A percentile compares a stretch with the other conserved stretches of the same genome.
phyloP scores from a whole-genome alignment of 1,139 yeast genomes.

The Pichia sp. region DNA sequence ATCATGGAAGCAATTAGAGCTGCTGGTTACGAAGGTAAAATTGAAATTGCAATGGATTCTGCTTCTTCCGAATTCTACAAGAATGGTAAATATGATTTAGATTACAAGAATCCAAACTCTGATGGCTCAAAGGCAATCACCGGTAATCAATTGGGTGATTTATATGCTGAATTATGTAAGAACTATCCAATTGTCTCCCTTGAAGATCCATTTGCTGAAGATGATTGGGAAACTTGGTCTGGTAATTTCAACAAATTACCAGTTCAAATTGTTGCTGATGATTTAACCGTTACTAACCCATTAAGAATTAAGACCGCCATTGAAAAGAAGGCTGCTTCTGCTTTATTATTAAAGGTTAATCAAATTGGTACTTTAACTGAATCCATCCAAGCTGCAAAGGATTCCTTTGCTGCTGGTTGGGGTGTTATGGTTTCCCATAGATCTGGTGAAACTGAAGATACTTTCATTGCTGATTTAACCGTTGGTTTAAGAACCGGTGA shows the following conservation, averaged over 20 bases:
- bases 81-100: conserved; percentile 93
- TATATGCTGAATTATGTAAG: conserved; percentile 69
- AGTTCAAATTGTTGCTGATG: conserved; percentile 92
- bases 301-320: conserved; percentile 87
- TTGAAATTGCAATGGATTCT: conserved; percentile 86
- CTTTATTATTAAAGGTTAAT: conserved; percentile 91
- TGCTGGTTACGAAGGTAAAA: conserved; percentile 91
- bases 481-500: conserved; percentile 97
- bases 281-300: conserved; percentile 97
- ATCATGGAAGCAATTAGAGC: conserved; percentile 77
- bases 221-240: conserved; percentile 97
- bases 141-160: conserved; percentile 76
- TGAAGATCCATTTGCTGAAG: conserved; percentile 98
- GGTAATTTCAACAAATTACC: conserved; percentile 69
- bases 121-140: conserved; percentile 84
- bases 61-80: conserved; percentile 96
- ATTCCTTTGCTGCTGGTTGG: conserved; percentile 89
- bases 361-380: conserved; percentile 89
- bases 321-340: conserved; percentile 89
- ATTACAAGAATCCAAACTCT: conserved; percentile 92
- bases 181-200: conserved; percentile 95
- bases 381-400: conserved; percentile 89
- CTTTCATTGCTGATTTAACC: conserved; percentile 91
- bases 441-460: conserved; percentile 99
- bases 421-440: conserved; percentile 98